Conservation (phyloP, 352 stramenopile species). For the Globisporangium splendens region DNA sequence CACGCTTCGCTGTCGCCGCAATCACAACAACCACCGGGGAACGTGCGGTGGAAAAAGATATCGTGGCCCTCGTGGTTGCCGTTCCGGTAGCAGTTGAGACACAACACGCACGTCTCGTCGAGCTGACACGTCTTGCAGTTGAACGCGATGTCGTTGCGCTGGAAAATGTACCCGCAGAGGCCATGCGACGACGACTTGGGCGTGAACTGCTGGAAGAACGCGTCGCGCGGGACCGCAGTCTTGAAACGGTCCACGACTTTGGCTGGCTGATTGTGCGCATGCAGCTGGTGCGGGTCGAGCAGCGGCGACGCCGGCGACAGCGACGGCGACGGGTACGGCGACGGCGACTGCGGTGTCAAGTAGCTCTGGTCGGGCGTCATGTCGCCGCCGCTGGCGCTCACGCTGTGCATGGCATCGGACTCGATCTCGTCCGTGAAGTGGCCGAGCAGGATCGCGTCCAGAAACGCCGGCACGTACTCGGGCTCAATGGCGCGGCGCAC, state of each 20-base stretch:
- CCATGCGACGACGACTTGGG: constrained; percentile 46
- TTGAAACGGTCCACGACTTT: constrained; percentile 7
- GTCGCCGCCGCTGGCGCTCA: constrained; percentile 2
- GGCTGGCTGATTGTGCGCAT: constrained; percentile 1
- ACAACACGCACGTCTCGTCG: constrained; percentile 97
- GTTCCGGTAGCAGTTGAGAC: constrained; percentile 94
- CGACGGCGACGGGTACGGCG: constrained; percentile 15
- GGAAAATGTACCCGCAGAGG: constrained; percentile 96
- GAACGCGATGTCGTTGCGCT: constrained; percentile 97
- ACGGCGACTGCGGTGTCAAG: constrained; percentile 14
- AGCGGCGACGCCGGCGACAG: constrained; percentile 15
- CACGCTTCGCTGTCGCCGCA: constrained; percentile 98
- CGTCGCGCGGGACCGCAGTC: constrained; percentile 32
- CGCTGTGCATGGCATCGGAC: constrained; percentile 6
- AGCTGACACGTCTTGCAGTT: constrained; percentile 98
- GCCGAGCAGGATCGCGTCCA: constrained; percentile 56
- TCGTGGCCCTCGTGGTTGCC: constrained; percentile 95
- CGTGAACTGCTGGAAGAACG: constrained; percentile 61
- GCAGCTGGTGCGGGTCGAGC: constrained; percentile 11
- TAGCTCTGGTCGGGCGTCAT: constrained; percentile 11
- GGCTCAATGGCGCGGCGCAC: constrained; percentile 16
- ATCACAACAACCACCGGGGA: constrained; percentile 93
- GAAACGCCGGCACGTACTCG: constrained; percentile 27
- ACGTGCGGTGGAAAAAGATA: constrained; percentile 81
- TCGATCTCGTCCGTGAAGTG: constrained; percentile 12